These are phyloP conservation scores for Agrocybe pediades DNA, from an alignment of 768 basidiomycete species.

Conservation along the genomic window DNA sequence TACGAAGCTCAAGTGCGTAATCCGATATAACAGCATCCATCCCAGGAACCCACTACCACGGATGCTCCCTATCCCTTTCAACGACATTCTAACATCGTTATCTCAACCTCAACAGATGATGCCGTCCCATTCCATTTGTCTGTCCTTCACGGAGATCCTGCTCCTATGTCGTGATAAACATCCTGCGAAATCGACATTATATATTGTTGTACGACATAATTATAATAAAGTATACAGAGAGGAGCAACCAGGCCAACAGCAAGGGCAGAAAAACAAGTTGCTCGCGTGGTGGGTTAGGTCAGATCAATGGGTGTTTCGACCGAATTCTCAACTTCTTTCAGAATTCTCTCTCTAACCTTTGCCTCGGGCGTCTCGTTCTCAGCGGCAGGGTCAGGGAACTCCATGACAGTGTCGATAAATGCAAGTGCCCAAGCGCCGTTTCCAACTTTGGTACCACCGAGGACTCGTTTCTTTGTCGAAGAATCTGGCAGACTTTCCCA, in stretches of 20 bases:
- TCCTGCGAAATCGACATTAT: too few relatives aligned
- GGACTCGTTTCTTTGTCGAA: constrained; percentile 41
- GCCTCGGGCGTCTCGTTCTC: constrained; percentile 10
- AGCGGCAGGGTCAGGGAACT: constrained; percentile 17
- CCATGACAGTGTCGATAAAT: constrained; percentile 61
- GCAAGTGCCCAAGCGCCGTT: constrained; percentile 82
- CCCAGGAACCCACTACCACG: too few relatives aligned
- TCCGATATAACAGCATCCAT: too few relatives aligned
- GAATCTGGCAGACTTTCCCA: constrained; percentile 61
- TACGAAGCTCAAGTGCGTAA: too few relatives aligned
- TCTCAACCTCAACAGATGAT: too few relatives aligned
- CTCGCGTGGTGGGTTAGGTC: neutral
- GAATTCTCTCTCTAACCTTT: constrained; percentile 10
- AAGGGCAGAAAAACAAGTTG: neutral
- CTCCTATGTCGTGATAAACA: too few relatives aligned
- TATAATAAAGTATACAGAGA: neutral
- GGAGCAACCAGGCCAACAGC: neutral
- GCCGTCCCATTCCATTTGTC: too few relatives aligned
- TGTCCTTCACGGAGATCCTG: too few relatives aligned
- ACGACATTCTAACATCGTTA: too few relatives aligned
- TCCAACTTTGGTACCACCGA: constrained; percentile 76
- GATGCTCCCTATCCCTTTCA: too few relatives aligned
- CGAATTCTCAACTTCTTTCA: constrained; percentile 16
- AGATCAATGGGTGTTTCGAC: constrained; percentile 16
- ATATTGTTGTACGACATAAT: too few relatives aligned